A percentile compares a stretch with the other conserved stretches of the same genome.
phyloP scores from a whole-genome alignment of 1,284 basidiomycete species.

The Testicularia cyperi region DNA sequence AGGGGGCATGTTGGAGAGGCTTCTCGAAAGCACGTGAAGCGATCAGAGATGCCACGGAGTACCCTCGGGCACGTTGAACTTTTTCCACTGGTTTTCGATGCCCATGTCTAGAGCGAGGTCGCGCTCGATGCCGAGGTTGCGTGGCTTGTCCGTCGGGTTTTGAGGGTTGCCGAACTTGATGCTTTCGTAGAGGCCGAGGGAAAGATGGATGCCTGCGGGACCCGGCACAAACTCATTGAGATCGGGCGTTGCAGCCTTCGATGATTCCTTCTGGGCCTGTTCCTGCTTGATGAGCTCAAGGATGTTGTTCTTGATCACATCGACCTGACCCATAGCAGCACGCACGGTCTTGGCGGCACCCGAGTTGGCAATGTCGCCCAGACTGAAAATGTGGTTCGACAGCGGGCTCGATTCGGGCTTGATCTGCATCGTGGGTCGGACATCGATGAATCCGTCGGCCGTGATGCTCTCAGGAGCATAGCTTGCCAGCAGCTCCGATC shows the following conservation, averaged over 20 bases:
- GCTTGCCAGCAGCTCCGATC: conserved; percentile 11
- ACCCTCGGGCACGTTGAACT: conserved; percentile 18
- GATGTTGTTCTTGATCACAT: conserved; percentile 24
- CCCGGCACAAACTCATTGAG: conserved; percentile 5
- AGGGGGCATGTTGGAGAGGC: too few relatives aligned
- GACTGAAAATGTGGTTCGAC: conserved; percentile 7
- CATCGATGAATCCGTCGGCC: conserved; percentile 22
- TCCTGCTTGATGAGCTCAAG: conserved; percentile 10
- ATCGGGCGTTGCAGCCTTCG: too few relatives aligned
- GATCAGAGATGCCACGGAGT: conserved; percentile 35
- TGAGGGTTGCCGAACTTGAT: conserved; percentile 32
- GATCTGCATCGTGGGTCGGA: conserved; percentile 33
- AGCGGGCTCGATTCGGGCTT: not conserved
- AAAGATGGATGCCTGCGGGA: conserved; percentile 25
- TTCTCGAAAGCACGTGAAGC: too few relatives aligned
- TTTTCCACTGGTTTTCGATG: conserved; percentile 10
- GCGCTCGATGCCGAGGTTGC: conserved; percentile 10
- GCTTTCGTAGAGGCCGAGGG: conserved; percentile 24
- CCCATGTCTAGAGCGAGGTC: conserved; percentile 26
- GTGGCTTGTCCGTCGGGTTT: not conserved
- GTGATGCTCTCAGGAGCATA: conserved; percentile 16
- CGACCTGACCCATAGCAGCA: conserved; percentile 24
- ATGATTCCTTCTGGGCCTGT: too few relatives aligned
- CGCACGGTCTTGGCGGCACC: conserved; percentile 34
- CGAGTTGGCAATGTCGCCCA: conserved; percentile 31